phyloP scores from a whole-genome alignment of 2,329 filamentous ascomycete genomes.

The Pleochaeta shiraiana region DNA sequence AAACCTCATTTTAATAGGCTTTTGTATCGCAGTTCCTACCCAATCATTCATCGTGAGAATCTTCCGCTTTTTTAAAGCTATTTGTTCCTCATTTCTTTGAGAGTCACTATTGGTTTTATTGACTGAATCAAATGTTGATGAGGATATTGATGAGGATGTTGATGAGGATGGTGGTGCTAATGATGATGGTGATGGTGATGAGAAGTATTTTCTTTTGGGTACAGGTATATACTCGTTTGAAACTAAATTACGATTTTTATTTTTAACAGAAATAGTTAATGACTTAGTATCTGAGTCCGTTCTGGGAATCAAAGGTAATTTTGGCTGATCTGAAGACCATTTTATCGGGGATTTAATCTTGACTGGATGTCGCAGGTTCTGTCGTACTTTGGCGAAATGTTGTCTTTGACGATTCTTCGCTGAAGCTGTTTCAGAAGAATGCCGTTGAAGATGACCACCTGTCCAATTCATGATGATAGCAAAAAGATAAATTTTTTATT shows the following conservation, averaged over 20 bases:
- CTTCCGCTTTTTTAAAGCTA: conserved; percentile 13
- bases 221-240: conserved; percentile 3
- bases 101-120: background rate
- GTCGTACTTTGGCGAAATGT: conserved; percentile 25
- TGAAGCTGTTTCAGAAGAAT: conserved; percentile 19
- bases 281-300: background rate
- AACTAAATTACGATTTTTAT: background rate
- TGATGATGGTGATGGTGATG: background rate
- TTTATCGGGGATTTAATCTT: conserved; percentile 17
- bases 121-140: background rate
- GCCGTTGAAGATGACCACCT: conserved; percentile 24
- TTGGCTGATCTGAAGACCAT: conserved; percentile 5
- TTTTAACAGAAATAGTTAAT: background rate
- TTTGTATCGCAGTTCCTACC: conserved; percentile 14
- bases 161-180: background rate
- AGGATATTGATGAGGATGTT: background rate
- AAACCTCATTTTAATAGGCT: conserved; percentile 12
- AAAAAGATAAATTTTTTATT: no score
- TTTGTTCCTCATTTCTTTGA: conserved; percentile 7
- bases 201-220: background rate
- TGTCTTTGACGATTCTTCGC: conserved; percentile 23
- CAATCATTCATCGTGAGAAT: conserved; percentile 16
- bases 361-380: conserved; percentile 15
- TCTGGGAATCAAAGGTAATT: background rate
- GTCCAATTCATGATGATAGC: conserved; percentile 35